These are phyloP conservation scores for Penicillium antarcticum DNA, from an alignment of 495 filamentous ascomycete genomes.

Conservation along the genomic window DNA sequence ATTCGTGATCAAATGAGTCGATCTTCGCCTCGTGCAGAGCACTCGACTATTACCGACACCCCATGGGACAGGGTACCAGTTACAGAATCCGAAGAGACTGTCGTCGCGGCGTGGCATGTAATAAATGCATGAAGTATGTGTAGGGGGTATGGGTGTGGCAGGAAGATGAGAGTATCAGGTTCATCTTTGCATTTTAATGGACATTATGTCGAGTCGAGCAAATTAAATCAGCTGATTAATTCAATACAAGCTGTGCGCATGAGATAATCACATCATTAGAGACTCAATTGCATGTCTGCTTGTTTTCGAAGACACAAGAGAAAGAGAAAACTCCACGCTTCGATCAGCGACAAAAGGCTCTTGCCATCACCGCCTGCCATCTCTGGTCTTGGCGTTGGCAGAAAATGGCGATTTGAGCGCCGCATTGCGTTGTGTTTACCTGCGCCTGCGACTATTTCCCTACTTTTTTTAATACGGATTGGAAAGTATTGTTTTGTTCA, in stretches of 20 bases:
- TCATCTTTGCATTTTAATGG: not conserved
- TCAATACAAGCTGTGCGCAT: not conserved
- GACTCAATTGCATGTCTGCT: constrained; percentile 1
- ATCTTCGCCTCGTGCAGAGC: constrained; percentile 54
- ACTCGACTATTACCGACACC: constrained; percentile 52
- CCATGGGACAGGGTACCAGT: constrained; percentile 49
- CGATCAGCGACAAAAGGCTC: not conserved
- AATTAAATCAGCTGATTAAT: not conserved
- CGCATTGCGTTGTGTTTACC: not conserved
- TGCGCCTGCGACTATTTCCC: not conserved
- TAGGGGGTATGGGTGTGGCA: not conserved
- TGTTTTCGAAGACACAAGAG: not conserved
- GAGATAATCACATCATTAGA: constrained; percentile 4
- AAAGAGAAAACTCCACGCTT: constrained; percentile 3
- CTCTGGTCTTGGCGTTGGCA: constrained; percentile 1
- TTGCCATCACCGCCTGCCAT: constrained; percentile 1
- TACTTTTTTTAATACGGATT: not conserved
- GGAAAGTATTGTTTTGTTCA: not conserved
- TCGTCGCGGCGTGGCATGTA: constrained; percentile 48
- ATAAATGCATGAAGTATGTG: not conserved
- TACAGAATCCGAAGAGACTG: constrained; percentile 52
- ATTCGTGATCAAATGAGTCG: constrained; percentile 68
- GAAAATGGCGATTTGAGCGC: constrained; percentile 4
- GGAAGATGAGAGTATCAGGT: not conserved
- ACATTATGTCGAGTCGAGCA: not conserved